Evolutionary conservation across 2,329 filamentous ascomycete species (phyloP).

Genomic region (Davidsoniella eucalypti): DNA sequence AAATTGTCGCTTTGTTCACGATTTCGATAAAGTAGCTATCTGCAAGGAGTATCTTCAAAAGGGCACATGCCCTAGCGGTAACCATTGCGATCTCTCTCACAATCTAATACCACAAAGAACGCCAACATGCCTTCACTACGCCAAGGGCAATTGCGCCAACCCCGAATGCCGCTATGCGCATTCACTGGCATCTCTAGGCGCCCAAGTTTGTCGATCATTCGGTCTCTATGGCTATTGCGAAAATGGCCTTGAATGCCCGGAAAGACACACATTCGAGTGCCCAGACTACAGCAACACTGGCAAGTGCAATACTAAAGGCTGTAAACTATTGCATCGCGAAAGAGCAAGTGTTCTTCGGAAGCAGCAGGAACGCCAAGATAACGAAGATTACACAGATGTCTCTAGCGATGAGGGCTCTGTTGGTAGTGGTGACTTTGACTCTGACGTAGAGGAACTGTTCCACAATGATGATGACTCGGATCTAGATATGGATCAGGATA

Average conservation of each 20-base stretch:
- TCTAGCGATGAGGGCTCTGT: conserved; percentile 63
- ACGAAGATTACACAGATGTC: conserved; percentile 45
- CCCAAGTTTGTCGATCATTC: conserved; percentile 71
- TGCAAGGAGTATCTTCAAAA: conserved; percentile 79
- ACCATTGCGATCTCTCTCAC: conserved; percentile 81
- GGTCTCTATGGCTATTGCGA: conserved; percentile 79
- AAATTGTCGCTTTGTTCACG: conserved; percentile 65
- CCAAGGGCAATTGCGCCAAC: conserved; percentile 80
- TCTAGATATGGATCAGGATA: conserved; percentile 11
- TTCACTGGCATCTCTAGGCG: conserved; percentile 57
- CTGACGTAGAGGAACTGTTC: conserved; percentile 54
- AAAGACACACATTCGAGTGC: conserved; percentile 84
- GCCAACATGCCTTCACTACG: conserved; percentile 77
- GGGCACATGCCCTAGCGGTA: conserved; percentile 59
- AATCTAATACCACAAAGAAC: conserved; percentile 67
- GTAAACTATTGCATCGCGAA: conserved; percentile 75
- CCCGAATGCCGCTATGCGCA: conserved; percentile 75
- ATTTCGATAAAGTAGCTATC: conserved; percentile 70
- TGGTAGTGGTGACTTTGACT: conserved; percentile 65
- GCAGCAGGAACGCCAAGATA: conserved; percentile 30
- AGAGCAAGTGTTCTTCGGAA: conserved; percentile 66
- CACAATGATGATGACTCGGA: conserved; percentile 29
- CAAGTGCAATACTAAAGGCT: conserved; percentile 62
- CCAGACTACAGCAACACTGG: conserved; percentile 90
- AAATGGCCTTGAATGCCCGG: conserved; percentile 57